Percentiles rank a stretch among this genome's conserved stretches.
Conservation (phyloP, 2,329 filamentous ascomycete species). For the Arachnopeziza araneosa region DNA sequence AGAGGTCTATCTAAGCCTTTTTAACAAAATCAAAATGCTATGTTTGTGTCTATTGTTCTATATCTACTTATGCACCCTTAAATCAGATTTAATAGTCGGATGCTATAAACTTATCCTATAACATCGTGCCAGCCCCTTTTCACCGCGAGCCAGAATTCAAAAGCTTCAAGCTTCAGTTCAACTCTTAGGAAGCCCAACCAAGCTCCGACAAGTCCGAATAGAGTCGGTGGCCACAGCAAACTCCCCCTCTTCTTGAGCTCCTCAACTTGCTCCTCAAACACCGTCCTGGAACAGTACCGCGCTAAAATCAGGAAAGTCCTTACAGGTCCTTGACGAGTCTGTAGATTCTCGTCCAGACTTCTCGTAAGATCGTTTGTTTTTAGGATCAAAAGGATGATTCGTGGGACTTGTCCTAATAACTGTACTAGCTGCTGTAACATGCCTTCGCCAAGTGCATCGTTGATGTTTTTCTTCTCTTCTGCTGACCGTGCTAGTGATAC, state of each 20-base stretch:
- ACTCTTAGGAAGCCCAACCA: slow-evolving; percentile 55
- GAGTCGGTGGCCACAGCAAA: slow-evolving; percentile 53
- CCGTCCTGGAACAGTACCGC: slow-evolving; percentile 60
- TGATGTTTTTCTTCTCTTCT: slow-evolving; percentile 83
- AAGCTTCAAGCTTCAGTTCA: slow-evolving; percentile 56
- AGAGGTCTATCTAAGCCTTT: too few relatives aligned
- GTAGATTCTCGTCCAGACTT: slow-evolving; percentile 84
- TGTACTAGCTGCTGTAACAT: slow-evolving; percentile 84
- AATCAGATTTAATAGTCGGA: background rate
- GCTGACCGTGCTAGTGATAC: slow-evolving; percentile 52
- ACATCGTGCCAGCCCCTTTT: slow-evolving; percentile 37
- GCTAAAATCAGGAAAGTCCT: slow-evolving; percentile 64
- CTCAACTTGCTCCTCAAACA: slow-evolving; percentile 60
- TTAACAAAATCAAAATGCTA: too few relatives aligned
- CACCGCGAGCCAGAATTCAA: slow-evolving; percentile 55
- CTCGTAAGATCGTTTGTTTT: slow-evolving; percentile 97
- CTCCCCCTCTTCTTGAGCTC: slow-evolving; percentile 48
- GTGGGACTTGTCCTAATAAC: slow-evolving; percentile 79
- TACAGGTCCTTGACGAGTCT: slow-evolving; percentile 63
- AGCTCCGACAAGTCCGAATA: slow-evolving; percentile 47
- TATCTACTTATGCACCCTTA: background rate
- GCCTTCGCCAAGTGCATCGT: slow-evolving; percentile 76
- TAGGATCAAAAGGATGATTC: slow-evolving; percentile 88
- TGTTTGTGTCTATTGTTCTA: too few relatives aligned
- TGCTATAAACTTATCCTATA: background rate